Base-by-base conservation (phyloP, 345 rosid genomes). In the Melaleuca alternifolia region DNA sequence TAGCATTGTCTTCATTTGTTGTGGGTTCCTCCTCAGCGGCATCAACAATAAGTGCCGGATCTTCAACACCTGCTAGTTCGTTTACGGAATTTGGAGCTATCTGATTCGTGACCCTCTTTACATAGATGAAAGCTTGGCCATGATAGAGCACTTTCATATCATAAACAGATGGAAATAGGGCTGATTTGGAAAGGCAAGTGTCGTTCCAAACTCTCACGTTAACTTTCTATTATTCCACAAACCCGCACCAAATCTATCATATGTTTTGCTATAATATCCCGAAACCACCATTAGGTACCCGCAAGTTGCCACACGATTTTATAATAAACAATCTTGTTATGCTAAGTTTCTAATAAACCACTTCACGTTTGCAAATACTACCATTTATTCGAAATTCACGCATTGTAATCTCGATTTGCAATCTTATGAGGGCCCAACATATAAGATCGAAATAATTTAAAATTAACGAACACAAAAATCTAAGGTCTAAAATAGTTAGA, bases 1-100 rank as follows among this genome's bases (percentile, higher is more conserved):
- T 92, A 12, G 23, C 89, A 10, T 48, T 92, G 84, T 93, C 97
- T 86, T 85, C 94, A n/a, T 91, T 94, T 82, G 85, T 86, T 54
- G 82, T 85, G 51, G 83, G 86, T 87, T 85, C 89, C 81, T 90
- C 92, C 5, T 85, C 93, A 12, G 50, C 77, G 12, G 37, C 41
- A 5, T 8, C 52, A 10, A 33, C 92, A 90, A 87, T 88, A 87
- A 37, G 93, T 57, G 81, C 93, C 21, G 54, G 41, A 62, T n/a
- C 76, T 28, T 14, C n/a, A n/a, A 84, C 89, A 83, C n/a, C n/a
- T n/a, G n/a, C n/a, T n/a, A 88, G 92, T 75, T 92, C 96, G 26
- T 92, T 91, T 89, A 85, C 91, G 52, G 93, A 94, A 82, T 92
- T 92, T 91, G 91, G 93, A 61, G 6, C 41, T 61, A 16, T 28